Evolutionary conservation across 2,329 filamentous ascomycete species (phyloP).

Genomic region (Stagonosporopsis chrysanthemi): DNA sequence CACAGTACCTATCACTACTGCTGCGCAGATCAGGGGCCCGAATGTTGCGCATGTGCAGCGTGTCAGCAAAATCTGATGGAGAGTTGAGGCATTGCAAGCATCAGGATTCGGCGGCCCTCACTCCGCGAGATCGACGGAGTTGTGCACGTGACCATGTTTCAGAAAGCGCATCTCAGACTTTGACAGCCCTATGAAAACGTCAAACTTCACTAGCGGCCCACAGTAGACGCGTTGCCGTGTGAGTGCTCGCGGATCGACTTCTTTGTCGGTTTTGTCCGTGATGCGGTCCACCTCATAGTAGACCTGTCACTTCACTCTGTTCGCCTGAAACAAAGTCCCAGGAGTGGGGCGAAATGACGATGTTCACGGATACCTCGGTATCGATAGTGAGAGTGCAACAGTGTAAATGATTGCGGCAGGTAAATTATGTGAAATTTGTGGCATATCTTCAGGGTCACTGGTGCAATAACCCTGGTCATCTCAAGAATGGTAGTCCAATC

Average conservation of each 20-base stretch:
- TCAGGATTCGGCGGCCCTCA: conserved; percentile 7
- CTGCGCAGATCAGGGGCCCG: background rate
- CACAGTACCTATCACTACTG: background rate
- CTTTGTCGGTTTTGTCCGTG: conserved; percentile 16
- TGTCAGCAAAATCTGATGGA: background rate
- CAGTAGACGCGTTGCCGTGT: conserved; percentile 30
- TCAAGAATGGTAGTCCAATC: conserved; percentile 10
- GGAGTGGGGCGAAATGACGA: conserved; percentile 21
- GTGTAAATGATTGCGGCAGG: conserved; percentile 17
- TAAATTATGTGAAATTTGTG: conserved; percentile 36
- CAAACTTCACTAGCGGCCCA: conserved; percentile 21
- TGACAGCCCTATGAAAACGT: conserved; percentile 18
- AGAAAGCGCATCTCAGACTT: conserved; percentile 7
- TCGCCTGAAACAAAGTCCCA: conserved; percentile 13
- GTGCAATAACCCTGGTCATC: conserved; percentile 14
- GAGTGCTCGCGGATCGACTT: conserved; percentile 20
- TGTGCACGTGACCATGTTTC: conserved; percentile 20
- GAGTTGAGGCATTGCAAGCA: conserved; percentile 13
- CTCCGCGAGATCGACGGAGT: background rate
- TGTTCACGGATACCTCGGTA: conserved; percentile 14
- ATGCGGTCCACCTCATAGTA: conserved; percentile 10
- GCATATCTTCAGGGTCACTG: conserved; percentile 25
- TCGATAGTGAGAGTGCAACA: conserved; percentile 22
- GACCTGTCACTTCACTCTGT: conserved; percentile 10
- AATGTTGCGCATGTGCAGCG: conserved; percentile 1